Evolutionary conservation across 23 red algal species (phyloP).

Genomic region (Gracilariopsis chorda): DNA sequence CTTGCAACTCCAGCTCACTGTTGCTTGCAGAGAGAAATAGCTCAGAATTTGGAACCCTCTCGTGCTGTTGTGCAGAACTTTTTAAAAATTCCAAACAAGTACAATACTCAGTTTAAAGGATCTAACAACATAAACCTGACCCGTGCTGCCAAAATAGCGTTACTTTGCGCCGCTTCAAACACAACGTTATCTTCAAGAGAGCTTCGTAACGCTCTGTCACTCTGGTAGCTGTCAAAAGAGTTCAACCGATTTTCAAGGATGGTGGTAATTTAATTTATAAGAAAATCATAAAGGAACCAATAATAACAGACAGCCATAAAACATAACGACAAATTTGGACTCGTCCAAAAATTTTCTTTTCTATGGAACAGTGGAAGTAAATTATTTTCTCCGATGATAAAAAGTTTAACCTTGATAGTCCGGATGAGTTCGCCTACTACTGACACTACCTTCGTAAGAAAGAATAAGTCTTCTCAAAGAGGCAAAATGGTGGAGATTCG

Average conservation of each 20-base stretch:
- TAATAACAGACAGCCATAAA: neutral
- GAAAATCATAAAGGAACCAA: neutral
- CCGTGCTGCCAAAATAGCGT: neutral
- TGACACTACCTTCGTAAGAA: conserved; percentile 1
- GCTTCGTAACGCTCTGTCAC: neutral
- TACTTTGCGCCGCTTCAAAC: neutral
- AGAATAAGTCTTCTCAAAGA: neutral
- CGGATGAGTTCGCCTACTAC: neutral
- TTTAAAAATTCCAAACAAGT: neutral
- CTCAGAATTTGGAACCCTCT: neutral
- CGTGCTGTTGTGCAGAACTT: neutral
- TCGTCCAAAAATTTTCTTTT: neutral
- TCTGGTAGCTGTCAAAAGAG: neutral
- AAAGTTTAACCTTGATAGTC: conserved; percentile 5
- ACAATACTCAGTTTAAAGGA: neutral
- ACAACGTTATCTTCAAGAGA: neutral
- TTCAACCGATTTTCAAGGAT: neutral
- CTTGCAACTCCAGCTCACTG: neutral
- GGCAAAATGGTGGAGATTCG: neutral
- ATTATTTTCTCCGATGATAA: neutral
- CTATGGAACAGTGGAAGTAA: neutral
- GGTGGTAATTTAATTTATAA: neutral
- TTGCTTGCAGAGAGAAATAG: neutral
- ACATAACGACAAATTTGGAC: neutral
- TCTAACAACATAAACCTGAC: neutral